These are phyloP conservation scores for Lentinula aciculospora DNA, from an alignment of 768 basidiomycete species.

Conservation along the genomic window DNA sequence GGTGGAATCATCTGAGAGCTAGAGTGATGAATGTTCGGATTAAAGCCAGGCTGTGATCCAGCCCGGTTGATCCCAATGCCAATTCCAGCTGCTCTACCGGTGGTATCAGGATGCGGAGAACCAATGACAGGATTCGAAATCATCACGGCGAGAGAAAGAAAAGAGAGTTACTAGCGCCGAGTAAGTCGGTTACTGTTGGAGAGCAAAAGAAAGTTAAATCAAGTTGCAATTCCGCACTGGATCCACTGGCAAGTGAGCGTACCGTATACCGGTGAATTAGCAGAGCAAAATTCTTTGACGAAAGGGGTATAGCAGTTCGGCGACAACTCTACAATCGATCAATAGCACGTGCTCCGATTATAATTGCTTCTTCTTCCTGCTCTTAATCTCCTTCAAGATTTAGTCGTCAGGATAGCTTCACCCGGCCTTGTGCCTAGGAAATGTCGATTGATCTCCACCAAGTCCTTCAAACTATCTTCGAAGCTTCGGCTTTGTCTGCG, in stretches of 20 bases:
- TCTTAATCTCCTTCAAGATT: not conserved
- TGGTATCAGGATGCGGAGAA: constrained; percentile 4
- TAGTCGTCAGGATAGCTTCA: not conserved
- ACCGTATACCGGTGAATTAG: not conserved
- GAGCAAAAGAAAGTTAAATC: constrained; percentile 1
- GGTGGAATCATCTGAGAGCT: not conserved
- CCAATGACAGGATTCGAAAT: not conserved
- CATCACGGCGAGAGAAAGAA: not conserved
- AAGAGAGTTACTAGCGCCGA: not conserved
- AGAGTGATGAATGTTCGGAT: not conserved
- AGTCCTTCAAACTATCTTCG: not conserved
- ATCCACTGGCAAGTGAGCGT: constrained; percentile 3
- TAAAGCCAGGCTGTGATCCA: not conserved
- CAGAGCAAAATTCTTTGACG: not conserved
- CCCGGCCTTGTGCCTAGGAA: not conserved
- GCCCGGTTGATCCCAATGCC: not conserved
- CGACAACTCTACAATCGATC: not conserved
- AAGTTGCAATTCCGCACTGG: not conserved
- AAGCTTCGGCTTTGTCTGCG: not conserved
- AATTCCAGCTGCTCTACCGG: not conserved
- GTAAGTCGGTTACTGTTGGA: not conserved
- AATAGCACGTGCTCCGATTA: not conserved
- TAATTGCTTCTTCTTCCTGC: not conserved
- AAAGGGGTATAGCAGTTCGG: not conserved
- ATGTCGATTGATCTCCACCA: not conserved